These are phyloP conservation scores for Spathaspora hagerdaliae DNA, from an alignment of 805 yeast species.

Conservation along the genomic window DNA sequence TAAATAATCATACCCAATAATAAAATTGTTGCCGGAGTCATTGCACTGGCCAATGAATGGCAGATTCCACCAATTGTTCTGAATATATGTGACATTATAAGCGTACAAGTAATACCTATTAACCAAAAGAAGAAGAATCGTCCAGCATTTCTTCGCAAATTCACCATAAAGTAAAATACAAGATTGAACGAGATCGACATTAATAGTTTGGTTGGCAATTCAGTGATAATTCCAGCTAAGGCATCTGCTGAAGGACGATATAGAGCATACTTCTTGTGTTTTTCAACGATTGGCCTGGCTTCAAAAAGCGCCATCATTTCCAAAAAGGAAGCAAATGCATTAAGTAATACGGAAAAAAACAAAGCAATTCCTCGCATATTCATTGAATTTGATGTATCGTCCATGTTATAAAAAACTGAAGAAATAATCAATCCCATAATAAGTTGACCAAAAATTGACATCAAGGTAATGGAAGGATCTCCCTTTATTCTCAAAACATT, in stretches of 20 bases:
- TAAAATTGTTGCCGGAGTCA: constrained; percentile 43
- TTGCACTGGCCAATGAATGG: constrained; percentile 36
- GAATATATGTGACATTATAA: constrained; percentile 39
- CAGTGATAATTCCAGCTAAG: constrained; percentile 55
- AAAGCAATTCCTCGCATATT: constrained; percentile 61
- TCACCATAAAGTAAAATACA: too few relatives aligned
- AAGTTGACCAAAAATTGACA: constrained; percentile 47
- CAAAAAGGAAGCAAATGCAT: constrained; percentile 56
- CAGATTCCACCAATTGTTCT: constrained; percentile 41
- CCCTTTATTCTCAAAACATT: constrained; percentile 51
- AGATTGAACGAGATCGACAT: constrained; percentile 30
- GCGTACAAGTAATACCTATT: constrained; percentile 24
- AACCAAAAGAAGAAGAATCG: constrained; percentile 37
- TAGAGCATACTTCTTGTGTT: constrained; percentile 68
- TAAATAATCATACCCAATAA: constrained; percentile 53
- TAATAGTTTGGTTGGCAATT: constrained; percentile 54
- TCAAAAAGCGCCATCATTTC: constrained; percentile 58
- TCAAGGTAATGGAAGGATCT: constrained; percentile 50
- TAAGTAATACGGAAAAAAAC: constrained; percentile 58
- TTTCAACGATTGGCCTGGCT: constrained; percentile 61
- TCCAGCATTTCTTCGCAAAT: constrained; percentile 33
- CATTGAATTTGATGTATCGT: constrained; percentile 48
- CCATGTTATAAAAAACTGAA: constrained; percentile 53
- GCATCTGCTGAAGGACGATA: constrained; percentile 77
- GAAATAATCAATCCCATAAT: constrained; percentile 58